phyloP scores from a whole-genome alignment of 2,329 filamentous ascomycete species.

The Paraphaeosphaeria minitans region DNA sequence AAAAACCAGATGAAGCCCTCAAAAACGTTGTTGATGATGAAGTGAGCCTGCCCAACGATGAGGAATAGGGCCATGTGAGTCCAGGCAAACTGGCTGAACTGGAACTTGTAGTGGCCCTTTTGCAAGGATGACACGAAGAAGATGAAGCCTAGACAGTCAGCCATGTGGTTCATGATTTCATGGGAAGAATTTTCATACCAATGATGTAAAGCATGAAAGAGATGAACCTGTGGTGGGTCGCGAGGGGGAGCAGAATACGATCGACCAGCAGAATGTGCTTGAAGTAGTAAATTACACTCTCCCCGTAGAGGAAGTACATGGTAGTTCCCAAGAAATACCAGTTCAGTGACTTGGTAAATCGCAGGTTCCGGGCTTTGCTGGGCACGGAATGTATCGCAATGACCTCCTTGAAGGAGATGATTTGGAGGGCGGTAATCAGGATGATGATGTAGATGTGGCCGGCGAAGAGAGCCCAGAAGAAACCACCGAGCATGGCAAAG shows the following conservation, averaged over 20 bases:
- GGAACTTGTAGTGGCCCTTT: constrained; percentile 95
- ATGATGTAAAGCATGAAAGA: constrained; percentile 98
- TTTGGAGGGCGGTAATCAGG: constrained; percentile 90
- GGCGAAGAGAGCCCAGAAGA: constrained; percentile 91
- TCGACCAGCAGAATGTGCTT: constrained; percentile 98
- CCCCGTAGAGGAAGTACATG: constrained; percentile 99
- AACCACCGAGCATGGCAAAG: constrained; percentile 92
- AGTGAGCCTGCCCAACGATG: constrained; percentile 97
- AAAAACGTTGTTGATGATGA: constrained; percentile 99
- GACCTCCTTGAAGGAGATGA: constrained; percentile 98
- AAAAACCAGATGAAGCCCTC: constrained; percentile 99
- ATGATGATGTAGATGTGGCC: constrained; percentile 97
- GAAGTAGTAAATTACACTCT: constrained; percentile 99
- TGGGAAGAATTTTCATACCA: constrained; percentile 59
- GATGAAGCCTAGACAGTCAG: constrained; percentile 75
- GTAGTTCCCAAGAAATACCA: constrained; percentile 99
- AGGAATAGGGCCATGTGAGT: constrained; percentile 99
- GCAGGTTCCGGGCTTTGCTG: constrained; percentile 85
- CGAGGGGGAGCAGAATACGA: constrained; percentile 87
- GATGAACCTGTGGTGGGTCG: constrained; percentile 97
- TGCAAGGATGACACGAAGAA: constrained; percentile 96
- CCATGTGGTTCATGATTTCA: not conserved
- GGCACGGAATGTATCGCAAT: constrained; percentile 97
- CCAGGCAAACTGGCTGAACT: constrained; percentile 99
- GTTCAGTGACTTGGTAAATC: constrained; percentile 94